Evolutionary conservation across 805 yeast species (phyloP).

Genomic region (Brettanomyces sp.): DNA sequence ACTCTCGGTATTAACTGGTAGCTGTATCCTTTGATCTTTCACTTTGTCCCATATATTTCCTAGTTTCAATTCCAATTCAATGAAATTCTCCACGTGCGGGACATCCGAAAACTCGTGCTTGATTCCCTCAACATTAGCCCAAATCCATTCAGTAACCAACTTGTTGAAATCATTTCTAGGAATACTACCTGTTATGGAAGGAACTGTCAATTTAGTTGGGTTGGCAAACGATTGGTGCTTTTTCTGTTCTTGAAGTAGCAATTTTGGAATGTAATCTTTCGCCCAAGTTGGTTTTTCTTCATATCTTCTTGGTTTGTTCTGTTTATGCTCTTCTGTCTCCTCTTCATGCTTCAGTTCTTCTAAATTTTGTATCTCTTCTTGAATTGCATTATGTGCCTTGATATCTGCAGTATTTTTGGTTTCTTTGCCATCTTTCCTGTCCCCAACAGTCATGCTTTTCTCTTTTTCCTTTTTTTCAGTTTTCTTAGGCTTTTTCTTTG

Average conservation of each 20-base stretch:
- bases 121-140: slow-evolving; percentile 66
- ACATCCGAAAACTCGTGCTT: slow-evolving; percentile 33
- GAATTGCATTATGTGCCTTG: slow-evolving; percentile 6
- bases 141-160: slow-evolving; percentile 81
- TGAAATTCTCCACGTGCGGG: slow-evolving; percentile 35
- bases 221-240: slow-evolving; percentile 5
- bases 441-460: not conserved
- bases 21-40: slow-evolving; percentile 49
- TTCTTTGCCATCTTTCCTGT: slow-evolving; percentile 4
- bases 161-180: slow-evolving; percentile 77
- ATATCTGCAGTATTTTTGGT: slow-evolving; percentile 6
- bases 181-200: slow-evolving; percentile 62
- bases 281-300: slow-evolving; percentile 77
- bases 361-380: slow-evolving; percentile 18
- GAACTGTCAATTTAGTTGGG: slow-evolving; percentile 17
- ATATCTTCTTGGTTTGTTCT: slow-evolving; percentile 51
- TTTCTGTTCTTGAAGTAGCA: not conserved
- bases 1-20: slow-evolving; percentile 64
- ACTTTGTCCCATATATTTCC: slow-evolving; percentile 62
- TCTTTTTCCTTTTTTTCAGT: not conserved
- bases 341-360: slow-evolving; percentile 23
- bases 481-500: not conserved
- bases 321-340: slow-evolving; percentile 5
- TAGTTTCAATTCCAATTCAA: slow-evolving; percentile 69
- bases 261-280: slow-evolving; percentile 50